Evolutionary conservation across 345 rosid genomes (phyloP).

Genomic region (Ceriops zippeliana): DNA sequence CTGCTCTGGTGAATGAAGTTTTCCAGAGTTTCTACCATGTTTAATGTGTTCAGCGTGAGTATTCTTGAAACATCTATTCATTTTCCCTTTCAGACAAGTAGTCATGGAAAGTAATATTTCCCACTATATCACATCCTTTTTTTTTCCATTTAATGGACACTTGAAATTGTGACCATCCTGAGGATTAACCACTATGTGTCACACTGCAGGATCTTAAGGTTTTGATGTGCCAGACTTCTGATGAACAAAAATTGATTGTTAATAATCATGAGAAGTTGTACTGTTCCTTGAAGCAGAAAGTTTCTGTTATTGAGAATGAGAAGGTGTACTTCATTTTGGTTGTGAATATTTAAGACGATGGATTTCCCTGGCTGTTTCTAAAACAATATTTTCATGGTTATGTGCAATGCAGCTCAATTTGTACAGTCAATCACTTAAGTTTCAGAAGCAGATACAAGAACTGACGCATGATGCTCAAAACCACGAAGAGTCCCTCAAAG

Average conservation of each 20-base stretch:
- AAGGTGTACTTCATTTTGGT: constrained; percentile 43
- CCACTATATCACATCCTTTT: not conserved
- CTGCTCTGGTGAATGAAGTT: constrained; percentile 54
- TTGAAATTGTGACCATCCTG: not conserved
- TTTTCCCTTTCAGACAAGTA: not conserved
- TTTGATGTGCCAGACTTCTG: constrained; percentile 39
- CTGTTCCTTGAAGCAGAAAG: constrained; percentile 40
- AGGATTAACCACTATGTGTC: constrained; percentile 7
- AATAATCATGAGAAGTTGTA: constrained; percentile 39
- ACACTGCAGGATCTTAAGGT: constrained; percentile 59
- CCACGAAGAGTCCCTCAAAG: constrained; percentile 45
- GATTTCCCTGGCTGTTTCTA: not conserved
- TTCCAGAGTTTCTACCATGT: constrained; percentile 46
- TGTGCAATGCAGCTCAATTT: constrained; percentile 44
- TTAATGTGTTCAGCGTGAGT: constrained; percentile 55
- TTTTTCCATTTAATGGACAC: not conserved
- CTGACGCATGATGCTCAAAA: constrained; percentile 42
- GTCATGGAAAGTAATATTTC: not conserved
- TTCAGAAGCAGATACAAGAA: constrained; percentile 51
- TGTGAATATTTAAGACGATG: not conserved
- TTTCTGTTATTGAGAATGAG: constrained; percentile 51
- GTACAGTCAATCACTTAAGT: constrained; percentile 40
- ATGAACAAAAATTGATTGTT: constrained; percentile 43
- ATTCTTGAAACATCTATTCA: constrained; percentile 12
- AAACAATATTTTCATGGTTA: constrained; percentile 8